These are phyloP conservation scores for Phytopythium boreale DNA, from an alignment of 352 stramenopile genomes.

Conservation along the genomic window DNA sequence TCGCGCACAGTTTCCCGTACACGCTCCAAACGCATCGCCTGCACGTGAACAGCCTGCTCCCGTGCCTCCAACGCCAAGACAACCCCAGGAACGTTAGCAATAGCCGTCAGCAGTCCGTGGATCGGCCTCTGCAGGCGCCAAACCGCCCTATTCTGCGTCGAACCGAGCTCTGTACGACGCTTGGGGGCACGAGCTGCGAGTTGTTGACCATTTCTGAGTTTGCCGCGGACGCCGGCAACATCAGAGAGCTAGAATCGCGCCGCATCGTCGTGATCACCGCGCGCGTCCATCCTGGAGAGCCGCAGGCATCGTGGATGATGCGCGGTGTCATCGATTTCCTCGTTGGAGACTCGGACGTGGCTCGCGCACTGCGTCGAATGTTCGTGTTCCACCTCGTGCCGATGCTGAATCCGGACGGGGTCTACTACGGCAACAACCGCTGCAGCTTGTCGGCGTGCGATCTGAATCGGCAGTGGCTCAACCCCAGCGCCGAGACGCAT, in stretches of 20 bases:
- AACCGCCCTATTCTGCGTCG: slow-evolving; percentile 32
- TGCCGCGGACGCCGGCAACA: slow-evolving; percentile 5
- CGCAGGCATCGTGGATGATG: slow-evolving; percentile 94
- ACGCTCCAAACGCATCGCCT: slow-evolving; percentile 79
- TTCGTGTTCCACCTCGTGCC: slow-evolving; percentile 93
- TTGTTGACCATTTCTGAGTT: slow-evolving; percentile 79
- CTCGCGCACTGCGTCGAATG: slow-evolving; percentile 71
- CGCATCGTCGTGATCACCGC: slow-evolving; percentile 78
- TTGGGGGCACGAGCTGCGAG: slow-evolving; percentile 58
- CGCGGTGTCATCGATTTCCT: slow-evolving; percentile 90
- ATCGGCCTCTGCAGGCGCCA: slow-evolving; percentile 1
- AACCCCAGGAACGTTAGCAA: background rate
- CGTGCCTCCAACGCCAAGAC: background rate
- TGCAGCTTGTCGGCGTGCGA: slow-evolving; percentile 81
- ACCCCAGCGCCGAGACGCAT: slow-evolving; percentile 57
- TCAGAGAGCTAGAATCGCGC: slow-evolving; percentile 28
- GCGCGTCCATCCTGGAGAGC: slow-evolving; percentile 89
- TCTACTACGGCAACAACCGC: slow-evolving; percentile 92
- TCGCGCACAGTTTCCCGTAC: slow-evolving; percentile 93
- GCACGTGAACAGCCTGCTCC: slow-evolving; percentile 43
- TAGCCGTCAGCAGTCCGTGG: background rate
- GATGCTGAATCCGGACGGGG: slow-evolving; percentile 94
- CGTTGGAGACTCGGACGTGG: slow-evolving; percentile 49
- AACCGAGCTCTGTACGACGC: slow-evolving; percentile 53
- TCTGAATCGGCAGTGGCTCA: slow-evolving; percentile 89